These are phyloP conservation scores for Vitis riparia DNA, from an alignment of 164 flowering plant species.

Conservation along the genomic window DNA sequence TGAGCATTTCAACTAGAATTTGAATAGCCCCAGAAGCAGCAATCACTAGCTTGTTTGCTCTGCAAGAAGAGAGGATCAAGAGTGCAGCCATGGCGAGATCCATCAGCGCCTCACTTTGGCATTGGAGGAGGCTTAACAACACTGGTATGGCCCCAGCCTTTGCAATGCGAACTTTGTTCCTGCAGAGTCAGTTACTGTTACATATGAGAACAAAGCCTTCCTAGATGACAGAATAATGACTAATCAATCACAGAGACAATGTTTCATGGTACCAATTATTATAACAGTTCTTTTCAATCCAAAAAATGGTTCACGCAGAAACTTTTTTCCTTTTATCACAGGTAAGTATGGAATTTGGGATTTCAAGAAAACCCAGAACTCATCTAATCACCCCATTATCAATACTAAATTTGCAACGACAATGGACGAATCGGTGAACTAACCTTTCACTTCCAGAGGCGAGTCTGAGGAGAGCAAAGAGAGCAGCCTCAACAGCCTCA, in stretches of 20 bases:
- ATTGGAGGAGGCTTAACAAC: constrained; percentile 37
- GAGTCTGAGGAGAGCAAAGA: constrained; percentile 59
- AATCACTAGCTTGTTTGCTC: constrained; percentile 42
- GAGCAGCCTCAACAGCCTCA: constrained; percentile 47
- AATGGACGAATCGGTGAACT: background rate
- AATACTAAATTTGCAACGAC: no score
- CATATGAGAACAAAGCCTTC: no score
- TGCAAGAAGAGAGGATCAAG: constrained; percentile 61
- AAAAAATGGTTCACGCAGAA: no score
- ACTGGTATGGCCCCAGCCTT: constrained; percentile 47
- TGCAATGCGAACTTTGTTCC: constrained; percentile 55
- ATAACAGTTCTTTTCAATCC: no score
- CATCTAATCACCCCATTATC: no score
- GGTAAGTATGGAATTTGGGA: no score
- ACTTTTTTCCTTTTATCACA: no score
- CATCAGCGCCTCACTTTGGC: constrained; percentile 21
- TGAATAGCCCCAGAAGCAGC: constrained; percentile 53
- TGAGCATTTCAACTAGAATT: constrained; percentile 32
- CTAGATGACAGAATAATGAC: no score
- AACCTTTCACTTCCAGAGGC: constrained; percentile 61
- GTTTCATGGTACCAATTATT: no score
- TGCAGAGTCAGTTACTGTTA: constrained; percentile 20
- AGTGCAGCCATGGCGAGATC: constrained; percentile 50
- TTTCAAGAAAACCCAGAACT: no score
- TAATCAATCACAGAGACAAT: no score